Base-by-base conservation (phyloP, 169 alveolate genomes). In the Eimeria sp. region DNA sequence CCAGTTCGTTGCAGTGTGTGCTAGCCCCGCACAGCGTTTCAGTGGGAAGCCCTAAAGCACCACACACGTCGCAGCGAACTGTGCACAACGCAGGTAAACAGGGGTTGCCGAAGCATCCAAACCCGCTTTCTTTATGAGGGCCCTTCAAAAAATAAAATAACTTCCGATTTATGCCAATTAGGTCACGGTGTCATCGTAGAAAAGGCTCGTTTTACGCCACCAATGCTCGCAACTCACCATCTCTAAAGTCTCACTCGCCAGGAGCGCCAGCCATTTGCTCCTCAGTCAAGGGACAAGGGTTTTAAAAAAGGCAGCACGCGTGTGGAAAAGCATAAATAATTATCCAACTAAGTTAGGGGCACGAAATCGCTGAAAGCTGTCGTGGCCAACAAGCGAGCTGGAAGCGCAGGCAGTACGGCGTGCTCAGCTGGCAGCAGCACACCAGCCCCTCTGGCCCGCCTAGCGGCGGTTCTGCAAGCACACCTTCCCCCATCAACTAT, bases 361-460 rank as follows among this genome's bases (percentile, higher is more conserved):
- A 47, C 47, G 25, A 78, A 51, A 78, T 45, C n/a, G 70, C 70
- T 78, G 88, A 49, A 78, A 78, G 88, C 88, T 78, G 88, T 47
- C 65, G 18, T 54, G 92, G 18, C 47, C 65, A 61, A 65, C 84
- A 61, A 87, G 94, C 94, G 83, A 65, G 94, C 94, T 87, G 94
- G 16, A 87, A 86, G 93, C 93, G 94, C 94, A 43, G 92, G 82
- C 94, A 63, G 94, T 87, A 63, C 83, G 83, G 83, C 54, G 94
- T 61, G 94, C 94, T 87, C 94, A 51, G 94, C 94, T 87, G 94
- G 82, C 94, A 87, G 83, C 94, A 87, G 94, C 94, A 87, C 94
- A 87, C 94, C 94, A 87, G 94, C 94, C 94, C 94, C 94, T 87
- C 94, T 87, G 94, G 94, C 94, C 94, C 84, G 94, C 94, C 80